Conservation (phyloP, 2,329 filamentous ascomycete genomes). For the Purpureocillium takamizusanense region DNA sequence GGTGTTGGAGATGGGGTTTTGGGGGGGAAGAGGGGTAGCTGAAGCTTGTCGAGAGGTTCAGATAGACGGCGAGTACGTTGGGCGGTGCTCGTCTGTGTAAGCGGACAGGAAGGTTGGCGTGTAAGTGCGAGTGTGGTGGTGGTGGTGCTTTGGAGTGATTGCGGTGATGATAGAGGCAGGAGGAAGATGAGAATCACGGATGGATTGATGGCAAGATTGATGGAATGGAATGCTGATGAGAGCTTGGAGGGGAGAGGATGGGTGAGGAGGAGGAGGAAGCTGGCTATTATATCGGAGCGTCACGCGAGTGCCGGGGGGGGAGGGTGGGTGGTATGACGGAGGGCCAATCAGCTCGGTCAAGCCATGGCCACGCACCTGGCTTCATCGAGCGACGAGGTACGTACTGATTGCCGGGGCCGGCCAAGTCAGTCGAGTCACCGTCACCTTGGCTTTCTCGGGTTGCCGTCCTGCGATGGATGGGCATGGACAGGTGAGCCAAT, state of each 20-base stretch:
- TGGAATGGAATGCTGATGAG: background rate
- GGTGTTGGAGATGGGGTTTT: background rate
- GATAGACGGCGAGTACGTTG: no score
- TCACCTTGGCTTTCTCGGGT: no score
- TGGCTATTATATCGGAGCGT: constrained; percentile 12
- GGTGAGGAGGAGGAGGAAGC: constrained; percentile 6
- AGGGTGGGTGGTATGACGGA: constrained; percentile 1
- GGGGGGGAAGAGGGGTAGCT: background rate
- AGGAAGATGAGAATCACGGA: constrained; percentile 1
- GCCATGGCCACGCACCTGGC: background rate
- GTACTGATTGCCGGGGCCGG: no score
- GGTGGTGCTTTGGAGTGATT: background rate
- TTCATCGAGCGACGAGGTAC: no score
- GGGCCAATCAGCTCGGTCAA: constrained; percentile 6
- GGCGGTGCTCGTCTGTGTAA: no score
- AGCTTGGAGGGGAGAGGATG: background rate
- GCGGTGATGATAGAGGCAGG: constrained; percentile 3
- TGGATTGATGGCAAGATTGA: constrained; percentile 1
- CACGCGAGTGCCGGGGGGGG: constrained; percentile 13
- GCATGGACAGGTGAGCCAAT: no score
- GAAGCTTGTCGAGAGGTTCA: background rate
- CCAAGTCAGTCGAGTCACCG: no score
- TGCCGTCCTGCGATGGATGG: no score
- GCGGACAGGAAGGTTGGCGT: no score
- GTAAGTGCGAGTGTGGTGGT: background rate